Percentiles rank a stretch among this genome's conserved stretches.
Evolutionary conservation across 164 flowering plant genomes (phyloP).

Genomic region (Vitis labrusca): DNA sequence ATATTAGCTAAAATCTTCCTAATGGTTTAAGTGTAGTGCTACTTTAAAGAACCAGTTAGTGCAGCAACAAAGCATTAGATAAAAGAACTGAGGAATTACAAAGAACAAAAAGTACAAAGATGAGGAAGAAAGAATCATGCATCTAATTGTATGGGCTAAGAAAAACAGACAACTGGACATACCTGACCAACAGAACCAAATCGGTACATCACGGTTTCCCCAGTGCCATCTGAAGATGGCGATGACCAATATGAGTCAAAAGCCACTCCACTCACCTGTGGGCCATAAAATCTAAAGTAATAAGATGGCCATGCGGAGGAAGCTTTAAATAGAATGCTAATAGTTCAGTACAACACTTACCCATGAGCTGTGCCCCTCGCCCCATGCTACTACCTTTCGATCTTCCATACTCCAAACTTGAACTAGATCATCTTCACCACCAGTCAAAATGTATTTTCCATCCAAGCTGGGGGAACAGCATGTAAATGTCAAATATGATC

Average conservation of each 20-base stretch:
- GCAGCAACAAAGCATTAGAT: too few relatives aligned
- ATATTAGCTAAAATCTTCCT: too few relatives aligned
- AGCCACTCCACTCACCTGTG: conserved; percentile 98
- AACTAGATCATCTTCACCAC: conserved; percentile 98
- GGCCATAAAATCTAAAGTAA: not conserved
- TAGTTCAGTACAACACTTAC: conserved; percentile 34
- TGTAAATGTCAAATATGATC: conserved; percentile 3
- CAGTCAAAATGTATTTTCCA: conserved; percentile 88
- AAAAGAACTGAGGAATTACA: too few relatives aligned
- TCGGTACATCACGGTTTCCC: conserved; percentile 80
- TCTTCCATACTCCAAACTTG: conserved; percentile 99
- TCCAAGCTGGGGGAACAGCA: conserved; percentile 57
- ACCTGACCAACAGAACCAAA: conserved; percentile 99
- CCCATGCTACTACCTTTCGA: conserved; percentile 96
- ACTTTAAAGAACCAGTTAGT: too few relatives aligned
- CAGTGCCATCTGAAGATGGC: conserved; percentile 77
- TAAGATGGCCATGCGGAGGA: too few relatives aligned
- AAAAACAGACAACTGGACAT: conserved; percentile 1
- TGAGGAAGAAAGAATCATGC: too few relatives aligned
- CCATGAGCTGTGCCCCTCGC: conserved; percentile 99
- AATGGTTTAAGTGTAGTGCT: too few relatives aligned
- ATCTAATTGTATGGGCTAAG: too few relatives aligned
- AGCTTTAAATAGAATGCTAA: too few relatives aligned
- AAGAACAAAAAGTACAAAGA: too few relatives aligned
- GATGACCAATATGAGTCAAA: conserved; percentile 95